These are phyloP conservation scores for Ulota crispa DNA, from an alignment of 225 moss, liverwort and hornwort species.

Conservation along the genomic window DNA sequence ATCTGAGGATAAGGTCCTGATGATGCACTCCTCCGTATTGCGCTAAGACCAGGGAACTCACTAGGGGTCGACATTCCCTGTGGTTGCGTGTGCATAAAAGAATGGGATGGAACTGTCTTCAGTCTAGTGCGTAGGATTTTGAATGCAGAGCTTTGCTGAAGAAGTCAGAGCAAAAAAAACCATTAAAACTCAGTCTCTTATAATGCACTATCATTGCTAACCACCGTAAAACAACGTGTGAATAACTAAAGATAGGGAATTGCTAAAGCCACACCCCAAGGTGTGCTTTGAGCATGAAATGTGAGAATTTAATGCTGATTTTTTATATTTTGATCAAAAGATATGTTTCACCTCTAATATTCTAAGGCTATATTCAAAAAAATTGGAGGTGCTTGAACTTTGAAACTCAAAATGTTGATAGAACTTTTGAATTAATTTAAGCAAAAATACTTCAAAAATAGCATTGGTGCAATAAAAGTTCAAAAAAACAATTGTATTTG, in stretches of 20 bases:
- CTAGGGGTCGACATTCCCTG: conserved; percentile 39
- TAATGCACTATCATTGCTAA: neutral
- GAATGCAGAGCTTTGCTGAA: conserved; percentile 98
- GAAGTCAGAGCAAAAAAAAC: neutral
- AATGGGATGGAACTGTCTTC: conserved; percentile 82
- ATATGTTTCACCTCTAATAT: too few species aligned
- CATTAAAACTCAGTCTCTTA: neutral
- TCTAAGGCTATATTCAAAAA: too few species aligned
- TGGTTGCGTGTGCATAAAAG: conserved; percentile 63
- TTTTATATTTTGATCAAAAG: too few species aligned
- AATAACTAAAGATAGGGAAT: conserved; percentile 11
- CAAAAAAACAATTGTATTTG: too few species aligned
- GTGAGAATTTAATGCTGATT: too few species aligned
- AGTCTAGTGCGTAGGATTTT: conserved; percentile 88
- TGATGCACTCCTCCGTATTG: conserved; percentile 79
- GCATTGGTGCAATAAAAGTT: too few species aligned
- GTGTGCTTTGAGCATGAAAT: too few species aligned
- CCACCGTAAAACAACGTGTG: neutral
- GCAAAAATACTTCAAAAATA: too few species aligned
- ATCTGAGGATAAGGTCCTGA: conserved; percentile 81
- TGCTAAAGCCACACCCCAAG: too few species aligned
- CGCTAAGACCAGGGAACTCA: conserved; percentile 68
- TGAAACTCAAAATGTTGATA: too few species aligned
- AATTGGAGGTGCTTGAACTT: too few species aligned
- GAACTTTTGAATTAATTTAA: too few species aligned